phyloP scores from a whole-genome alignment of 129 eudicot genomes.

The sunflower (Helianthus annuus) region DNA sequence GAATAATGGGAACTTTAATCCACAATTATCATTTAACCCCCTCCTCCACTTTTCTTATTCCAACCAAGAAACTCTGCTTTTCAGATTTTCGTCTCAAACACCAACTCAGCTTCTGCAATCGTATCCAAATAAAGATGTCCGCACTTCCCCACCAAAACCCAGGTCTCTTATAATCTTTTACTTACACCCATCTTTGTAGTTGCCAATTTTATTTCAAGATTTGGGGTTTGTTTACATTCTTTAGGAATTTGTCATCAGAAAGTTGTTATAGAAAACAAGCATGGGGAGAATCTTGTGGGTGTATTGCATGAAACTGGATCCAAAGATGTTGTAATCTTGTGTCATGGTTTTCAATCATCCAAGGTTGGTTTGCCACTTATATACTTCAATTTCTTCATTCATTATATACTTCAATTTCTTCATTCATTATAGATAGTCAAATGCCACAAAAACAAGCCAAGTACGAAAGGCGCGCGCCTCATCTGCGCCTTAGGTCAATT shows the following conservation, averaged over 20 bases:
- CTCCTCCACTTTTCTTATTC: conserved; percentile 13
- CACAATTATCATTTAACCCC: conserved; percentile 24
- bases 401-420: neutral
- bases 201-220: neutral
- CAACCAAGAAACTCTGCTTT: conserved; percentile 10
- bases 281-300: conserved; percentile 80
- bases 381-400: neutral
- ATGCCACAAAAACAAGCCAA: neutral
- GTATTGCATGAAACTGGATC: conserved; percentile 75
- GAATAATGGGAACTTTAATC: conserved; percentile 24
- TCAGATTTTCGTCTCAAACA: conserved; percentile 19
- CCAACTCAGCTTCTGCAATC: conserved; percentile 7
- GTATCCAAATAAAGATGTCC: conserved; percentile 21
- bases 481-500: too few relatives aligned
- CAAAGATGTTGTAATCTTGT: conserved; percentile 54
- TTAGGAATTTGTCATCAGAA: conserved; percentile 53
- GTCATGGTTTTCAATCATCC: conserved; percentile 73
- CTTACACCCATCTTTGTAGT: conserved; percentile 14
- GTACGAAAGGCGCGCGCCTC: too few relatives aligned
- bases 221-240: conserved; percentile 2
- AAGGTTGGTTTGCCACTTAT: conserved; percentile 46
- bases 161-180: conserved; percentile 15
- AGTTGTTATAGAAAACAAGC: conserved; percentile 41
- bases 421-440: too few relatives aligned
- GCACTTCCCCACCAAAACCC: conserved; percentile 17